Evolutionary conservation across 108 stramenopile genomes (phyloP).

Genomic region (Fragilaria crotonensis): DNA sequence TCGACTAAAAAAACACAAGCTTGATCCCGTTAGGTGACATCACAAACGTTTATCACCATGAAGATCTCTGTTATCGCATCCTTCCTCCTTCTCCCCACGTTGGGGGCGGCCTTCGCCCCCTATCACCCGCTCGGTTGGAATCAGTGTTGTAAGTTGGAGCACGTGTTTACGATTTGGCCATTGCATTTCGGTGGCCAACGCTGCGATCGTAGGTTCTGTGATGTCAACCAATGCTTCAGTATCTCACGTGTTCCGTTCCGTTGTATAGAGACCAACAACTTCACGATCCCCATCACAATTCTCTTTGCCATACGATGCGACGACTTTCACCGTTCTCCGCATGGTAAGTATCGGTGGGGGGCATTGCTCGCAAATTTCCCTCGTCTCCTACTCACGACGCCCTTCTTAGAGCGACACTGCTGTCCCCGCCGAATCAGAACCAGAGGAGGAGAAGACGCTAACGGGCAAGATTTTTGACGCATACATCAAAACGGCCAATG

Average conservation of each 20-base stretch:
- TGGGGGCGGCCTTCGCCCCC: slow-evolving; percentile 5
- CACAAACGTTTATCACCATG: slow-evolving; percentile 3
- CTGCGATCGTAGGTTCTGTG: background rate
- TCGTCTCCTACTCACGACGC: too few relatives aligned
- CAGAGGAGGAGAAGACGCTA: slow-evolving; percentile 16
- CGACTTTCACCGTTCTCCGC: too few relatives aligned
- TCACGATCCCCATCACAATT: too few relatives aligned
- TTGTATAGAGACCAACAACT: too few relatives aligned
- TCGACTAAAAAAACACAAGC: too few relatives aligned
- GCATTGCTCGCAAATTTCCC: too few relatives aligned
- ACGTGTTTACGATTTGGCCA: background rate
- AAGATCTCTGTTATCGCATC: background rate
- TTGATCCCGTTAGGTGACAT: too few relatives aligned
- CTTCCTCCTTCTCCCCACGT: background rate
- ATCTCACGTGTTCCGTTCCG: too few relatives aligned
- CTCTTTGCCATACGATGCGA: too few relatives aligned
- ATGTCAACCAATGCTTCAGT: background rate
- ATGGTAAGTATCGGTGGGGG: too few relatives aligned
- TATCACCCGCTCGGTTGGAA: background rate
- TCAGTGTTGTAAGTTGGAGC: background rate
- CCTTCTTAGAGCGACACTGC: too few relatives aligned
- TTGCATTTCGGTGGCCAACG: background rate
- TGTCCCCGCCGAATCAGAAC: too few relatives aligned
- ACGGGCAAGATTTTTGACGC: slow-evolving; percentile 70
- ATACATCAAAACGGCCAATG: slow-evolving; percentile 75